Conservation (phyloP, 768 basidiomycete genomes). For the Lactarius deliciosus region DNA sequence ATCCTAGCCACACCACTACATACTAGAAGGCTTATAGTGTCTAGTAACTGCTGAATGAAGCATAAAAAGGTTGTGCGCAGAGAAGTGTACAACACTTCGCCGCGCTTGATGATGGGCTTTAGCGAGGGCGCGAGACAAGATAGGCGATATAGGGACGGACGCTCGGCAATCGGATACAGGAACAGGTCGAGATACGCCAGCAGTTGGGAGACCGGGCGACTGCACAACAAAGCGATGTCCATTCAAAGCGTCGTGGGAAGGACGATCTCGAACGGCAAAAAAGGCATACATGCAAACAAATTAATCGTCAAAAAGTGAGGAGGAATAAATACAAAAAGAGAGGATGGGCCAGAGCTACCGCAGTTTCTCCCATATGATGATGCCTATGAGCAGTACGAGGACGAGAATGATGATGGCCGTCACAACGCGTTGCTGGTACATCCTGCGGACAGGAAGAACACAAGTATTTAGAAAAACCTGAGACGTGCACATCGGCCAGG, state of each 20-base stretch:
- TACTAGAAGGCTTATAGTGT: neutral
- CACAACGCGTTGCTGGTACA: conserved; percentile 94
- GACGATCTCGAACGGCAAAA: neutral
- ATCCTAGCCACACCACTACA: neutral
- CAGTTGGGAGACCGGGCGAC: neutral
- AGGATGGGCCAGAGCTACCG: neutral
- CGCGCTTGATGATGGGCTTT: neutral
- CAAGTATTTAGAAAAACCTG: conserved; percentile 32
- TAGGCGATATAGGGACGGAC: neutral
- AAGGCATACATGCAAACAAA: conserved; percentile 4
- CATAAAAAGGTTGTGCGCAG: neutral
- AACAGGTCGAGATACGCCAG: neutral
- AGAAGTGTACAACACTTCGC: neutral
- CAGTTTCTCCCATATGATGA: conserved; percentile 81
- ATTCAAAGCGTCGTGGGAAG: neutral
- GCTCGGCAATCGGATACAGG: neutral
- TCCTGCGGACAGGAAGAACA: conserved; percentile 52
- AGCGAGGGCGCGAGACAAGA: neutral
- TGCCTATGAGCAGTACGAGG: conserved; percentile 76
- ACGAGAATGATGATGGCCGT: conserved; percentile 85
- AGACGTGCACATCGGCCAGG: conserved; percentile 25
- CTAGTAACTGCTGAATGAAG: neutral
- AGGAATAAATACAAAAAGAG: conserved; percentile 8
- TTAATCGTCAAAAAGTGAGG: neutral
- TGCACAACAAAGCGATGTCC: neutral